phyloP scores from a whole-genome alignment of 176 grass and related monocot species.

The Canna indica region DNA sequence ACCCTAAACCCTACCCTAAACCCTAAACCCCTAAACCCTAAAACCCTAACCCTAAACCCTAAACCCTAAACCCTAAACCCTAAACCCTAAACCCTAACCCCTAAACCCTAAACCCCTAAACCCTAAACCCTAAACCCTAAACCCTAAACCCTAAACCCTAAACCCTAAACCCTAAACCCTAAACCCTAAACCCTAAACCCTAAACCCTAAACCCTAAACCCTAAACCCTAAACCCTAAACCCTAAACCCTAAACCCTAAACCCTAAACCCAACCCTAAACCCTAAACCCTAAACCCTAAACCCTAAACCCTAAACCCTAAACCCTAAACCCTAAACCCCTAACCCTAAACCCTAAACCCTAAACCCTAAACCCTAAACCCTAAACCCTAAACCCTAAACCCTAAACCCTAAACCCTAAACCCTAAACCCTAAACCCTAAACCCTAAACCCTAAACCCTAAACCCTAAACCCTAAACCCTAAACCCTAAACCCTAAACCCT shows the following conservation, averaged over 20 bases:
- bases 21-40: constrained; percentile 5
- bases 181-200: background rate
- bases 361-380: constrained; percentile 21
- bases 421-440: constrained; percentile 12
- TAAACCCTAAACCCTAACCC: constrained; percentile 11
- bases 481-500: constrained; percentile 1
- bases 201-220: background rate
- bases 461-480: constrained; percentile 19
- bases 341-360: constrained; percentile 21
- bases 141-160: constrained; percentile 14
- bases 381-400: constrained; percentile 12
- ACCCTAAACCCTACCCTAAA: constrained; percentile 12
- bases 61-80: constrained; percentile 13
- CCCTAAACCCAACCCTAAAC: background rate
- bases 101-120: constrained; percentile 14
- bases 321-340: constrained; percentile 24
- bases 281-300: constrained; percentile 5
- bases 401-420: constrained; percentile 10
- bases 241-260: constrained; percentile 1
- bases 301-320: constrained; percentile 12
- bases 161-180: background rate
- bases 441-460: constrained; percentile 12
- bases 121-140: constrained; percentile 25
- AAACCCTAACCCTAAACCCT: background rate
- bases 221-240: background rate